Evolutionary conservation across 352 stramenopile species (phyloP).

Genomic region (Phytopythium aichiense): DNA sequence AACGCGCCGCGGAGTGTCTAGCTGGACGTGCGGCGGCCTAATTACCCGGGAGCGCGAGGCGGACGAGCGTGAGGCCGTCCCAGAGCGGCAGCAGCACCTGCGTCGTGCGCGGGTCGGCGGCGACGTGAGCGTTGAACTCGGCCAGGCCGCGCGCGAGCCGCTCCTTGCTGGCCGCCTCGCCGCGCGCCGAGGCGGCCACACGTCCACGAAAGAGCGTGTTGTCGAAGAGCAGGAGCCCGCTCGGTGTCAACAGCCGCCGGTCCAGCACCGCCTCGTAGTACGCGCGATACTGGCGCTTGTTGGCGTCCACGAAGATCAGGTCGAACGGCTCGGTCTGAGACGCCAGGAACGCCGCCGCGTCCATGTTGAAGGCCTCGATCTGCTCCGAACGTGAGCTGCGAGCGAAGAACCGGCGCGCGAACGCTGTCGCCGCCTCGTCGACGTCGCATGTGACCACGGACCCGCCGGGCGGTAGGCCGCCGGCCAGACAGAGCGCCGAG

Average conservation of each 20-base stretch:
- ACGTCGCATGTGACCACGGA: slow-evolving; percentile 60
- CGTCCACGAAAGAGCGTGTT: slow-evolving; percentile 94
- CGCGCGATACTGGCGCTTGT: slow-evolving; percentile 88
- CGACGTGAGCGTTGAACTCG: slow-evolving; percentile 87
- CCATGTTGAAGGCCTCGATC: slow-evolving; percentile 33
- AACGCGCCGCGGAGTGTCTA: no score
- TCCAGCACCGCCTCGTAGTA: slow-evolving; percentile 85
- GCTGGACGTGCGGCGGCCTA: not conserved
- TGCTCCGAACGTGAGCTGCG: slow-evolving; percentile 28
- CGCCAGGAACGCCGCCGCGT: slow-evolving; percentile 14
- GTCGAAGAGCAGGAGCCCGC: slow-evolving; percentile 87
- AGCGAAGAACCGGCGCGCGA: slow-evolving; percentile 48
- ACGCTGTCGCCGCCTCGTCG: slow-evolving; percentile 36
- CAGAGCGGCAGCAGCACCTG: slow-evolving; percentile 87
- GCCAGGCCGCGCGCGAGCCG: slow-evolving; percentile 64
- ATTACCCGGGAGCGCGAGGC: slow-evolving; percentile 7
- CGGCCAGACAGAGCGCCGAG: slow-evolving; percentile 86
- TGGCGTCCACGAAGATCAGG: slow-evolving; percentile 94
- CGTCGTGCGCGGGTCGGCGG: slow-evolving; percentile 66
- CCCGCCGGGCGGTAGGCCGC: slow-evolving; percentile 25
- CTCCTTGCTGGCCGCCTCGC: slow-evolving; percentile 41
- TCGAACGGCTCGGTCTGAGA: slow-evolving; percentile 53
- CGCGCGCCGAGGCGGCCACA: slow-evolving; percentile 62
- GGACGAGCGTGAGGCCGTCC: slow-evolving; percentile 86
- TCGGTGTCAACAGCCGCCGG: slow-evolving; percentile 60